Percentiles rank a stretch among this genome's conserved stretches.
phyloP scores from a whole-genome alignment of 2,329 filamentous ascomycete species.

The Arthrinium phaeospermum region DNA sequence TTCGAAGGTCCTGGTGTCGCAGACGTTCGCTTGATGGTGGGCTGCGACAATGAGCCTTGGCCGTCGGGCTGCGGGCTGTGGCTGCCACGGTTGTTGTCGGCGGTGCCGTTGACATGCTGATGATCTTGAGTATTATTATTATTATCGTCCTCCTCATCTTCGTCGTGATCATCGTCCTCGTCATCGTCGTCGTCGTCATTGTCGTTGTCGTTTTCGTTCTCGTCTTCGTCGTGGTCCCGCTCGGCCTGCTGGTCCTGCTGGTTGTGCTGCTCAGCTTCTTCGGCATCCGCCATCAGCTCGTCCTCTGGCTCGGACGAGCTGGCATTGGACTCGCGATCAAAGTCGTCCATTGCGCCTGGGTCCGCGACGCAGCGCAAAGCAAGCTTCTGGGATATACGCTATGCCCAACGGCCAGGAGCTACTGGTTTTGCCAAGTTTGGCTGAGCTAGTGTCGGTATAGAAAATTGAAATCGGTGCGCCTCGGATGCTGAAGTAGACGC shows the following conservation, averaged over 20 bases:
- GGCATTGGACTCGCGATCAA: conserved; percentile 44
- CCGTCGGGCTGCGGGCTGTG: conserved; percentile 27
- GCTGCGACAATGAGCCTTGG: conserved; percentile 23
- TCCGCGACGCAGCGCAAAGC: not conserved
- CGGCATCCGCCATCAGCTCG: conserved; percentile 39
- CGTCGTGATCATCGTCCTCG: conserved; percentile 43
- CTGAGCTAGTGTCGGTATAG: not conserved
- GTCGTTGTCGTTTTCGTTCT: conserved; percentile 42
- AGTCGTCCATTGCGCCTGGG: conserved; percentile 44
- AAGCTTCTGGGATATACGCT: not conserved
- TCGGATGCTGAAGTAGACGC: not conserved
- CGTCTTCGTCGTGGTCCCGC: conserved; percentile 43
- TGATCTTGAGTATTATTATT: conserved; percentile 47
- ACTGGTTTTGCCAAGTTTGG: not conserved
- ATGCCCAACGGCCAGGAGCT: not conserved
- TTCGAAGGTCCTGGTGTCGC: conserved; percentile 37
- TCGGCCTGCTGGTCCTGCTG: conserved; percentile 39
- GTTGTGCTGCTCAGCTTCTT: conserved; percentile 34
- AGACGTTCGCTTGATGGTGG: conserved; percentile 37
- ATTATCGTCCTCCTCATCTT: conserved; percentile 43
- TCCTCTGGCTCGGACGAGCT: conserved; percentile 51
- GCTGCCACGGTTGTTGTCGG: conserved; percentile 45
- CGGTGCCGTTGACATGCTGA: conserved; percentile 38
- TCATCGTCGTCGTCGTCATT: conserved; percentile 43
- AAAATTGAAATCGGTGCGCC: not conserved